phyloP scores from a whole-genome alignment of 2,329 filamentous ascomycete species.

The Alternaria alternata region DNA sequence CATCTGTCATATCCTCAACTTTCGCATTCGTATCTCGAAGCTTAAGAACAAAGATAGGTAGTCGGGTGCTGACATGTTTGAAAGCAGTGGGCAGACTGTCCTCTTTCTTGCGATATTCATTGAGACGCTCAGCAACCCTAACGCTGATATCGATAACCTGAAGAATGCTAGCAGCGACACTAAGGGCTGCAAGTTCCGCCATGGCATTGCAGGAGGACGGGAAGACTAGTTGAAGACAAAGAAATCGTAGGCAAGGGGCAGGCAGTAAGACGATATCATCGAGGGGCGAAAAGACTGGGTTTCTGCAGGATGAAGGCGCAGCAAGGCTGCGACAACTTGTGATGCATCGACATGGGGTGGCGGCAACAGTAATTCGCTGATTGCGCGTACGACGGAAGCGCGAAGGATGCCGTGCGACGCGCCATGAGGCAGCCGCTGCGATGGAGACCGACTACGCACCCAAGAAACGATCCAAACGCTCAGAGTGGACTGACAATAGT shows the following conservation, averaged over 20 bases:
- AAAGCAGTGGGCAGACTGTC: slow-evolving; percentile 19
- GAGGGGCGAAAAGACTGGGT: too few relatives aligned
- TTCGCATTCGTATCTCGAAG: background rate
- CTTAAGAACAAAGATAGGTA: background rate
- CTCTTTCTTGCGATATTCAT: slow-evolving; percentile 16
- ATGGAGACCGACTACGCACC: background rate
- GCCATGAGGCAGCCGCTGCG: background rate
- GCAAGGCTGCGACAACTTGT: slow-evolving; percentile 14
- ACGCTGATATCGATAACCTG: slow-evolving; percentile 21
- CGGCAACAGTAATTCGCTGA: background rate
- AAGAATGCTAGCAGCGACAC: slow-evolving; percentile 26
- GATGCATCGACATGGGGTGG: background rate
- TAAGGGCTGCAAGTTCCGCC: slow-evolving; percentile 25
- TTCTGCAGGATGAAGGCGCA: slow-evolving; percentile 2
- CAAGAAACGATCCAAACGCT: background rate
- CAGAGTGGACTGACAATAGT: background rate
- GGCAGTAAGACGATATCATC: background rate
- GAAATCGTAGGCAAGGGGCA: background rate
- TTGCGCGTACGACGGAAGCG: slow-evolving; percentile 1
- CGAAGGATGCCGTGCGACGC: background rate
- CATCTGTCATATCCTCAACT: slow-evolving; percentile 11
- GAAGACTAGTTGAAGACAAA: slow-evolving; percentile 3
- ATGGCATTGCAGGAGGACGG: slow-evolving; percentile 14
- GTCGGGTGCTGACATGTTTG: slow-evolving; percentile 6
- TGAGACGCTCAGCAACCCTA: slow-evolving; percentile 17